Percentiles rank a stretch among this genome's conserved stretches.
These are phyloP conservation scores for Diaporthe humulicola DNA, from an alignment of 2,329 filamentous ascomycete genomes.

Conservation along the genomic window DNA sequence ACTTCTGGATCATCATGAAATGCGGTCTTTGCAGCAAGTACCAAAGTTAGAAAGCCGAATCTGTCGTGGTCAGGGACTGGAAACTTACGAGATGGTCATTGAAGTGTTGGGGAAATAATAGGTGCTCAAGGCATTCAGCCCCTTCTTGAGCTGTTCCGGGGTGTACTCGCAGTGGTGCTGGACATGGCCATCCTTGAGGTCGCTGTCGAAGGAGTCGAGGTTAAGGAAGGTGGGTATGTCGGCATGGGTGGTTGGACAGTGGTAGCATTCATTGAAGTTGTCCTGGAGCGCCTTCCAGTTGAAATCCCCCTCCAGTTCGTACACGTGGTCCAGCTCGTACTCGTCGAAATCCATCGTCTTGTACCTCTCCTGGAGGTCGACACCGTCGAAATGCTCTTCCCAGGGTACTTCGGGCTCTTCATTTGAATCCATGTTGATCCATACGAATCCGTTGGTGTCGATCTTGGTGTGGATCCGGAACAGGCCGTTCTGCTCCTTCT, in stretches of 20 bases:
- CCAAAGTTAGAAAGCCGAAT: not conserved
- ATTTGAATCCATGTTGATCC: conserved; percentile 60
- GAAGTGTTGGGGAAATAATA: conserved; percentile 56
- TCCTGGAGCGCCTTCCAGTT: conserved; percentile 59
- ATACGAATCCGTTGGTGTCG: conserved; percentile 61
- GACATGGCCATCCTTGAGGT: conserved; percentile 14
- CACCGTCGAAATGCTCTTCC: conserved; percentile 56
- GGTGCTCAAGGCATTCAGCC: conserved; percentile 47
- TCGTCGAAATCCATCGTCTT: conserved; percentile 45
- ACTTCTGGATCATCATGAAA: conserved; percentile 27
- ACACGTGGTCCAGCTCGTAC: conserved; percentile 47
- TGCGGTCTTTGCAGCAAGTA: not conserved
- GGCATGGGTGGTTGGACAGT: conserved; percentile 63
- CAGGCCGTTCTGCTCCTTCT: conserved; percentile 58
- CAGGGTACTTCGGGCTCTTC: conserved; percentile 54
- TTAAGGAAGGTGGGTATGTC: conserved; percentile 48
- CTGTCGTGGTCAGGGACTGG: not conserved
- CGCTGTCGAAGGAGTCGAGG: conserved; percentile 23
- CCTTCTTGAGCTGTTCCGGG: conserved; percentile 48
- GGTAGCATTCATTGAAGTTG: conserved; percentile 64
- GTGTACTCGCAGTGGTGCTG: conserved; percentile 46
- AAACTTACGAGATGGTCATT: conserved; percentile 53
- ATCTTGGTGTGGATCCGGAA: conserved; percentile 60
- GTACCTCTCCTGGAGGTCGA: conserved; percentile 44
- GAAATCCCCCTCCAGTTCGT: conserved; percentile 50